These are phyloP conservation scores for Arachnomyces sp. DNA, from an alignment of 2,329 filamentous ascomycete species.

Conservation along the genomic window DNA sequence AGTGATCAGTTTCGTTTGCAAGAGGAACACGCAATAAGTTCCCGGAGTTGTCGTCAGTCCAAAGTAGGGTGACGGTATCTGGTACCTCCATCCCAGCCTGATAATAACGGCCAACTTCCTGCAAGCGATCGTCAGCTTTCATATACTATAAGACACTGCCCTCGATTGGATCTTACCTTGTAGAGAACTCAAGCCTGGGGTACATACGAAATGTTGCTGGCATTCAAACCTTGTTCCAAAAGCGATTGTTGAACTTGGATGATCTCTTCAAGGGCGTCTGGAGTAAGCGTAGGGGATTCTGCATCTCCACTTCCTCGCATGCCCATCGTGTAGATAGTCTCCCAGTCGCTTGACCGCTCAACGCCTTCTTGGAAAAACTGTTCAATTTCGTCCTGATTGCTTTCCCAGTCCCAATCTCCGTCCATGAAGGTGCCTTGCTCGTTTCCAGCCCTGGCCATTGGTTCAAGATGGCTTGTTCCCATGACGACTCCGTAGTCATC, in stretches of 20 bases:
- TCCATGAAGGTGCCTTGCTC: conserved; percentile 26
- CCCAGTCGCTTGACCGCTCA: conserved; percentile 57
- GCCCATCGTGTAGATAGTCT: conserved; percentile 57
- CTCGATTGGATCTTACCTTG: no score
- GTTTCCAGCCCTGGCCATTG: conserved; percentile 55
- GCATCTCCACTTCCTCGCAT: conserved; percentile 67
- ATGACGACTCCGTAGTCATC: conserved; percentile 70
- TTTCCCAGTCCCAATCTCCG: conserved; percentile 62
- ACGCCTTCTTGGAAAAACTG: conserved; percentile 63
- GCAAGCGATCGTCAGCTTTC: no score
- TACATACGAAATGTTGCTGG: conserved; percentile 43
- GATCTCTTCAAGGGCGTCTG: conserved; percentile 52
- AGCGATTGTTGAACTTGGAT: conserved; percentile 55
- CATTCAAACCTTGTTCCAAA: conserved; percentile 49
- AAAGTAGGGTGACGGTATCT: conserved; percentile 61
- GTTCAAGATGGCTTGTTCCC: conserved; percentile 66
- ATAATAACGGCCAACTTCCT: conserved; percentile 65
- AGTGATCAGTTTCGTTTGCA: conserved; percentile 50
- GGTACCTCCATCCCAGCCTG: conserved; percentile 56
- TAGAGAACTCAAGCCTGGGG: conserved; percentile 69
- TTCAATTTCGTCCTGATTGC: conserved; percentile 61
- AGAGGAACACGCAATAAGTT: conserved; percentile 57
- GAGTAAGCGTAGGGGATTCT: conserved; percentile 40
- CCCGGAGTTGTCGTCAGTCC: conserved; percentile 64
- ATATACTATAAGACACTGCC: no score